Evolutionary conservation across 1,284 basidiomycete species (phyloP).

Genomic region (Sutorius eximius): DNA sequence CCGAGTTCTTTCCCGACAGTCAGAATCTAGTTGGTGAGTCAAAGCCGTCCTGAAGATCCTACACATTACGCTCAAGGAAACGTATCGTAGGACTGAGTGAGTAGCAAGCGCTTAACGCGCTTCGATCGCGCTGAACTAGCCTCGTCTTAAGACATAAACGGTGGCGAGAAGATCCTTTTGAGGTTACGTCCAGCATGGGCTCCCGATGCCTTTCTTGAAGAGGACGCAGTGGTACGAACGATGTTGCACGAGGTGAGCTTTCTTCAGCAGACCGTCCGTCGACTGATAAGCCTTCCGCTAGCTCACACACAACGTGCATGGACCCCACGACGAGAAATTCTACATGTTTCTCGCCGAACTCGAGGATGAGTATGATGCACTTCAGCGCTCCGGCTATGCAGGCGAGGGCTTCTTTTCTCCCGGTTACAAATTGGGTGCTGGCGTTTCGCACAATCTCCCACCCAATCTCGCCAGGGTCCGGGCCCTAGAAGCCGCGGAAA

Average conservation of each 20-base stretch:
- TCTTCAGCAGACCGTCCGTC: background rate
- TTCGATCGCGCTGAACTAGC: background rate
- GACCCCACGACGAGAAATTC: constrained; percentile 81
- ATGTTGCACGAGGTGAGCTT: constrained; percentile 82
- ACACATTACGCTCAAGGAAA: constrained; percentile 7
- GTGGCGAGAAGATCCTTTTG: constrained; percentile 77
- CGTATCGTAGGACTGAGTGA: constrained; percentile 33
- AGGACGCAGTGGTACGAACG: constrained; percentile 70
- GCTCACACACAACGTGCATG: constrained; percentile 87
- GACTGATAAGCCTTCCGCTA: constrained; percentile 30
- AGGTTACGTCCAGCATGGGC: constrained; percentile 70
- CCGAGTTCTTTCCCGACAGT: constrained; percentile 83
- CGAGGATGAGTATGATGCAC: constrained; percentile 78
- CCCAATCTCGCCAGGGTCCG: constrained; percentile 61
- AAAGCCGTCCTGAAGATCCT: background rate
- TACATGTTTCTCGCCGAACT: constrained; percentile 77
- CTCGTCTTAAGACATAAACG: constrained; percentile 66
- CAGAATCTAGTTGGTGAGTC: constrained; percentile 70
- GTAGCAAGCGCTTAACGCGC: constrained; percentile 6
- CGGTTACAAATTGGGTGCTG: constrained; percentile 64
- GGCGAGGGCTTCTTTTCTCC: constrained; percentile 80
- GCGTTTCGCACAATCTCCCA: constrained; percentile 63
- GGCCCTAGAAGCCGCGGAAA: constrained; percentile 78
- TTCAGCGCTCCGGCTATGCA: constrained; percentile 74
- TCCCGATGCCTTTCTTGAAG: constrained; percentile 73